Evolutionary conservation across 108 stramenopile genomes (phyloP).

Genomic region (Fragilaria crotonensis): DNA sequence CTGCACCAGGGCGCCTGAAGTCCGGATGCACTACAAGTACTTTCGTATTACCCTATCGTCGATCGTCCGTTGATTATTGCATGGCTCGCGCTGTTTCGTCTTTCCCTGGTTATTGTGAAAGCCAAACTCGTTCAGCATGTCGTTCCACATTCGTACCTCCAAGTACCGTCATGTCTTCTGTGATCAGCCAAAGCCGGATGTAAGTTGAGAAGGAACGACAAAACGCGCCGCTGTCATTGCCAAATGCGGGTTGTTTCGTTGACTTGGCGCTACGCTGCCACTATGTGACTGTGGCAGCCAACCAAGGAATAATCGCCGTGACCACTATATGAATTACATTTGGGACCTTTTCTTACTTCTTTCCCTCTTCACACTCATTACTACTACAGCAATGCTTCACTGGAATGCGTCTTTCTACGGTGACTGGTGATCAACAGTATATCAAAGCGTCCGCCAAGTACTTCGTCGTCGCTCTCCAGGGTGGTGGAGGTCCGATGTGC

Average conservation of each 20-base stretch:
- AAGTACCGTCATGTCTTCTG: constrained; percentile 88
- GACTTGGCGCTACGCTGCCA: too few species aligned
- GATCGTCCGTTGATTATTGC: too few species aligned
- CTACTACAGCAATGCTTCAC: constrained; percentile 60
- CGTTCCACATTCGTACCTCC: constrained; percentile 83
- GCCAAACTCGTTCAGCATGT: constrained; percentile 19
- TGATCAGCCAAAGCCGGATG: constrained; percentile 79
- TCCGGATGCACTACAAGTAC: too few species aligned
- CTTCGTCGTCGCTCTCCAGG: constrained; percentile 90
- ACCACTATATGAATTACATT: background rate
- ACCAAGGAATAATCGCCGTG: too few species aligned
- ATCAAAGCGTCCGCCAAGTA: constrained; percentile 98
- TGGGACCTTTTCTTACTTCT: background rate
- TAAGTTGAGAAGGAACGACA: constrained; percentile 24
- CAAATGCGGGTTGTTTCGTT: too few species aligned
- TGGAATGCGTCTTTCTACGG: constrained; percentile 85
- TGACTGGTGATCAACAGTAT: constrained; percentile 97
- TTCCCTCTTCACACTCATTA: background rate
- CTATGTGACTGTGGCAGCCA: too few species aligned
- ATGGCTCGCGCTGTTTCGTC: too few species aligned
- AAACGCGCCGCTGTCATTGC: too few species aligned
- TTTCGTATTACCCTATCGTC: too few species aligned
- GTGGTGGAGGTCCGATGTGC: constrained; percentile 92
- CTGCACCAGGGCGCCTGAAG: too few species aligned
- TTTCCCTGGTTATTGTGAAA: too few species aligned